Conservation (phyloP, 306 rosid genomes). For the Vigna hirtella region DNA sequence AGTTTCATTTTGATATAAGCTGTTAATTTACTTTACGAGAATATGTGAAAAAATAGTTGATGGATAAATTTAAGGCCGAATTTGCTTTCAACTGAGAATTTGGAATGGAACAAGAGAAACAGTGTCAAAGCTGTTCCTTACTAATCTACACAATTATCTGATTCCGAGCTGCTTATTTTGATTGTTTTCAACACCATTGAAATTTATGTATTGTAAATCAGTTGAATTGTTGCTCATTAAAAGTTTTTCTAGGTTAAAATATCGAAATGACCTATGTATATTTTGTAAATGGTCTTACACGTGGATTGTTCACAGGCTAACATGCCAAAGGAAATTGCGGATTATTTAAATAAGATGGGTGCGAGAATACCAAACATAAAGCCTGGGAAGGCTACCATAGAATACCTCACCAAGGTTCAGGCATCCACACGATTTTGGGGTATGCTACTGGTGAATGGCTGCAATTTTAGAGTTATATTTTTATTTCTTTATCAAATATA, state of each 20-base stretch:
- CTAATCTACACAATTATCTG: slow-evolving; percentile 23
- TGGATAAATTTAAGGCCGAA: slow-evolving; percentile 16
- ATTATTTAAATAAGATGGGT: slow-evolving; percentile 98
- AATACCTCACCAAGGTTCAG: slow-evolving; percentile 93
- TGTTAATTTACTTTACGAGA: slow-evolving; percentile 23
- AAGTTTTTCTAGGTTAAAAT: slow-evolving; percentile 7
- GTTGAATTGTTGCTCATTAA: slow-evolving; percentile 4
- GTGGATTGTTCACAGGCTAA: slow-evolving; percentile 75
- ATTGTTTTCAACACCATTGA: slow-evolving; percentile 22
- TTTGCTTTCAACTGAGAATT: slow-evolving; percentile 29
- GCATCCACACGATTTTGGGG: slow-evolving; percentile 99
- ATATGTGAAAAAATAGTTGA: background rate
- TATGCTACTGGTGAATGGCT: slow-evolving; percentile 48
- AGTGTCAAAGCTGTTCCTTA: slow-evolving; percentile 19
- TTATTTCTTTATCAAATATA: slow-evolving; percentile 21
- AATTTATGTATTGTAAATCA: slow-evolving; percentile 10
- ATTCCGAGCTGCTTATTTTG: slow-evolving; percentile 19
- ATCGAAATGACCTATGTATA: slow-evolving; percentile 20
- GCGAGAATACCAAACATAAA: slow-evolving; percentile 92
- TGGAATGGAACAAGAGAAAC: slow-evolving; percentile 22
- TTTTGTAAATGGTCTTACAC: slow-evolving; percentile 34
- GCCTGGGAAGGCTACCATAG: slow-evolving; percentile 97
- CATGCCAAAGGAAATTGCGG: slow-evolving; percentile 98
- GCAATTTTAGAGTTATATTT: slow-evolving; percentile 25
- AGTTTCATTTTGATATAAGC: slow-evolving; percentile 36